These are phyloP conservation scores for Scutellospora calospora DNA, from an alignment of 371 early-diverging fungal species.

Conservation along the genomic window DNA sequence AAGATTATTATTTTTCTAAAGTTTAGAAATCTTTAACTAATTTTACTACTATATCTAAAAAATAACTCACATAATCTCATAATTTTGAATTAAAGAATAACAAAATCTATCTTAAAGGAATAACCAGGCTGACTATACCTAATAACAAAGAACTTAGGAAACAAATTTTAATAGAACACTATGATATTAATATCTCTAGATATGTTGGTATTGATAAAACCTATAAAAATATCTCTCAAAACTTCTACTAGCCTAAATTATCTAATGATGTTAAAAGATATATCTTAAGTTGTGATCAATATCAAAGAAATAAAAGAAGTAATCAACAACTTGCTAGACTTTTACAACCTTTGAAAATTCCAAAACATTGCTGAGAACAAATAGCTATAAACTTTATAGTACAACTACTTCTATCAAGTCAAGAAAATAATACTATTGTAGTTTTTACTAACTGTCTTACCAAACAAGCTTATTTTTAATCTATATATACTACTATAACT, in stretches of 20 bases:
- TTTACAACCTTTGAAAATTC: slow-evolving; percentile 52
- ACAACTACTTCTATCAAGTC: slow-evolving; percentile 43
- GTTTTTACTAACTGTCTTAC: slow-evolving; percentile 59
- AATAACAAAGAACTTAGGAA: neutral
- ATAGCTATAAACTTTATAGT: too few species aligned
- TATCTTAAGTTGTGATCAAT: too few species aligned
- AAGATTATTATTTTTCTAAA: too few species aligned
- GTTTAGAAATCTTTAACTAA: neutral
- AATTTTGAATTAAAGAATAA: too few species aligned
- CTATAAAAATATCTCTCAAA: neutral
- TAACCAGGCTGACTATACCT: neutral
- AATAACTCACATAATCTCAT: neutral
- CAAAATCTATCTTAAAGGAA: too few species aligned
- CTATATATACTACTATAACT: slow-evolving; percentile 36
- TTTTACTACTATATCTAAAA: neutral
- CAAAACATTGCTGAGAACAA: slow-evolving; percentile 47
- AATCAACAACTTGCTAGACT: slow-evolving; percentile 52
- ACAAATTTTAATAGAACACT: too few species aligned
- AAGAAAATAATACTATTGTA: slow-evolving; percentile 51
- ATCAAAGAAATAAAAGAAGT: too few species aligned
- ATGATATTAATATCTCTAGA: too few species aligned
- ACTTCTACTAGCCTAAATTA: too few species aligned
- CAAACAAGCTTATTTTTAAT: slow-evolving; percentile 51
- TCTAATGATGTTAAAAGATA: too few species aligned
- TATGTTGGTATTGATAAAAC: too few species aligned